Evolutionary conservation across 73 alveolate species (phyloP).

Genomic region (Tetrahymena malaccensis): DNA sequence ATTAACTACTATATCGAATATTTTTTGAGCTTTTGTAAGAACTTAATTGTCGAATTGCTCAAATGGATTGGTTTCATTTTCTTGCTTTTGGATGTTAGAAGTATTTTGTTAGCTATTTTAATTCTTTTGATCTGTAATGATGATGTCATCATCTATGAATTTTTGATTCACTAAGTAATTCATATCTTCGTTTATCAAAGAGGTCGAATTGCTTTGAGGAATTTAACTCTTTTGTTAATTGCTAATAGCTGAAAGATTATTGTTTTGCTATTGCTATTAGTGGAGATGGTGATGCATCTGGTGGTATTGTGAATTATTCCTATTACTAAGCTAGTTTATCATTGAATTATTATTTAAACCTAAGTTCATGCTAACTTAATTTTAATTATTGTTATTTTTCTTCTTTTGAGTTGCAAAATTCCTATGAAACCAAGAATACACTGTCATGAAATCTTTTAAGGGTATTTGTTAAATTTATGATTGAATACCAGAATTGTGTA

Average conservation of each 20-base stretch:
- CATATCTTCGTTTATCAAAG: not conserved
- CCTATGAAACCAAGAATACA: not conserved
- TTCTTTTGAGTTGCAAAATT: not conserved
- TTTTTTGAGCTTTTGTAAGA: not conserved
- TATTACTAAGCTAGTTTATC: not conserved
- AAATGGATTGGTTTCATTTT: not conserved
- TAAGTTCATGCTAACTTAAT: not conserved
- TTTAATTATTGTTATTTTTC: not conserved
- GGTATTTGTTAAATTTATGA: not conserved
- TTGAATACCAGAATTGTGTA: not conserved
- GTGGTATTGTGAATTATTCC: not conserved
- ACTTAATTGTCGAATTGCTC: not conserved
- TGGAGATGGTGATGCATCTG: not conserved
- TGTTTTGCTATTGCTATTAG: not conserved
- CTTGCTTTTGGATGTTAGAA: not conserved
- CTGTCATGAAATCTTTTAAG: not conserved
- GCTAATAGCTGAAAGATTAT: not conserved
- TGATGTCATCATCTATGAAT: not conserved
- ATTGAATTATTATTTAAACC: not conserved
- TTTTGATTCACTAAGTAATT: not conserved
- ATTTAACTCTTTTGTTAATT: not conserved
- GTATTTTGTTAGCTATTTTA: not conserved
- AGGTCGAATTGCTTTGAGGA: not conserved
- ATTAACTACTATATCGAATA: not conserved
- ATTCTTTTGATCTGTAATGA: not conserved